These are phyloP conservation scores for Antitrichia curtipendula DNA, from an alignment of 225 moss, liverwort and hornwort genomes.

Conservation along the genomic window DNA sequence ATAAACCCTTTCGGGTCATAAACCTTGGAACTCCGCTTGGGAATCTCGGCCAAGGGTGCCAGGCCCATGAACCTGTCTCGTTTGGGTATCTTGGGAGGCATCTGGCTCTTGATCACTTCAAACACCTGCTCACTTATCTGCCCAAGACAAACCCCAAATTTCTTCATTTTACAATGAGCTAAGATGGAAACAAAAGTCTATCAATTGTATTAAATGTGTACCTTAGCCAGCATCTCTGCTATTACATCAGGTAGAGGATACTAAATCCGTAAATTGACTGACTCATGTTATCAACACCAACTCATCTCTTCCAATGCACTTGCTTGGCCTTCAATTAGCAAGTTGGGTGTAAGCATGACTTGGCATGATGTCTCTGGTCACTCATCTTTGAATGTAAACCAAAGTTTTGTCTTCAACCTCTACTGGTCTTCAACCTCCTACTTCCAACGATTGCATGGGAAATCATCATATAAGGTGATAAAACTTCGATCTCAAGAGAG, in stretches of 20 bases:
- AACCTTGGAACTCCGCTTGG: conserved; percentile 3
- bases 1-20: conserved; percentile 22
- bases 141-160: neutral
- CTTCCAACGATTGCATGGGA: neutral
- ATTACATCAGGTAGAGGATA: neutral
- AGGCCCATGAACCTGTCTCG: conserved; percentile 19
- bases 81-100: conserved; percentile 37
- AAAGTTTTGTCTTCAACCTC: neutral
- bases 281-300: neutral
- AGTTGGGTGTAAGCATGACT: neutral
- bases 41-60: conserved; percentile 21
- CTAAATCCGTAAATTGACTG: neutral
- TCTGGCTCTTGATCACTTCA: conserved; percentile 27
- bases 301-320: neutral
- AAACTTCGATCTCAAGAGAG: neutral
- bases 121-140: conserved; percentile 50
- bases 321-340: neutral
- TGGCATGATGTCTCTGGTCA: neutral
- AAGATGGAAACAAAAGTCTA: neutral
- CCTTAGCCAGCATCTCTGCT: neutral
- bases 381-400: neutral
- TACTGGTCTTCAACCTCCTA: neutral
- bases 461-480: neutral
- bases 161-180: neutral
- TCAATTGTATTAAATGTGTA: neutral